Base-by-base conservation (phyloP, 306 rosid species). In the Ammopiptanthus mongolicus region DNA sequence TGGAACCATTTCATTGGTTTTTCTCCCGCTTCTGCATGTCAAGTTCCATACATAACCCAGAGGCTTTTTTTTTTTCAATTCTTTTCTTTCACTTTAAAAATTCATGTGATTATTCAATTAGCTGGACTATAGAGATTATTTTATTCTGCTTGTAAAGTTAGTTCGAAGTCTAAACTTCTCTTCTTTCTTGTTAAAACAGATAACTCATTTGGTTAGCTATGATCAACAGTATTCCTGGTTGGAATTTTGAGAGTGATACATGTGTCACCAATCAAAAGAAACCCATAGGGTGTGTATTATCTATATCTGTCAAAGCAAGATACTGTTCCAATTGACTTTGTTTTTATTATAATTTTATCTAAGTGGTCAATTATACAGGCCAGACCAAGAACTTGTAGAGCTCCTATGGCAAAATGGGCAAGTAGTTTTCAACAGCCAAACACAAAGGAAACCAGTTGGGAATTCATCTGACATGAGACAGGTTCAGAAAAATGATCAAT, bases 361-460 rank as follows among this genome's bases (percentile, higher is more conserved):
- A 17, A 39, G 28, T 81, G 81, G 22, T 64, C 68, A 65, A 37
- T 79, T 82, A 74, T 77, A 51, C 98, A 93, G 96, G 89, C 81
- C 36, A 2, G 91, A 90, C 65, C 82, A 78, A 84, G 96, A 90
- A 65, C 71, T 90, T 6, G 95, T 87, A 23, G 98, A 92, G 86
- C 91, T 92, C 22, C 33, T 90, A 67, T 88, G 98, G 96, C 75
- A 82, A 80, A 86, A 93, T 81, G 98, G 98, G n/a, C 96, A 88
- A 51, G 91, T 93, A 68, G 96, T 93, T 39, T 80, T 87, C 67
- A 82, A 88, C 18, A 87, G 92, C 81, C 98, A 90, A 84, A 73
- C 88, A 31, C 77, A 65, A 3, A 82, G 76, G 78, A 88, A 86
- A 69, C 78, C 80, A 14, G 65, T 59, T 68, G 39, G 17, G 41